Percentiles rank a stretch among this genome's conserved stretches.
Evolutionary conservation across 352 stramenopile genomes (phyloP).

Genomic region (Globisporangium barbulae): DNA sequence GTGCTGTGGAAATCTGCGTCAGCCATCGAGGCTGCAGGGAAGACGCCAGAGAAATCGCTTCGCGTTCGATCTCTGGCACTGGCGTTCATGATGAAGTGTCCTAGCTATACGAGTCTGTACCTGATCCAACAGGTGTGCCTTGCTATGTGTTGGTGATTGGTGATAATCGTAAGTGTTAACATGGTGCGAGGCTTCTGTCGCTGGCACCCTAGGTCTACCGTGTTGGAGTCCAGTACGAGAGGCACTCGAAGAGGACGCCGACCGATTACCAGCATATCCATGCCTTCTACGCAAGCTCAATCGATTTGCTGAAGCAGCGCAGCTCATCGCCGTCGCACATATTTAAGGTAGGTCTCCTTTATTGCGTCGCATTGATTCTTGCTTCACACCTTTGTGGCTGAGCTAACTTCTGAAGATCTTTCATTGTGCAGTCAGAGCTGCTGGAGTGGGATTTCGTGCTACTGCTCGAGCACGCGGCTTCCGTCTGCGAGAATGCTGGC

Average conservation of each 20-base stretch:
- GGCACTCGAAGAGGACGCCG: conserved; percentile 26
- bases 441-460: conserved; percentile 54
- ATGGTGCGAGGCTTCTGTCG: not conserved
- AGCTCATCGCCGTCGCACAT: not conserved
- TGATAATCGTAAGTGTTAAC: conserved; percentile 1
- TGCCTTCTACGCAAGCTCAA: conserved; percentile 37
- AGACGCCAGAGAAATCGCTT: conserved; percentile 25
- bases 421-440: conserved; percentile 21
- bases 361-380: not conserved
- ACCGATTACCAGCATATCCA: conserved; percentile 26
- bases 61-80: conserved; percentile 44
- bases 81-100: conserved; percentile 63
- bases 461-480: conserved; percentile 62
- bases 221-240: conserved; percentile 61
- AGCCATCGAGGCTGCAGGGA: conserved; percentile 20
- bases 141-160: not conserved
- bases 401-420: not conserved
- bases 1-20: conserved; percentile 69
- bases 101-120: conserved; percentile 55
- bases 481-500: conserved; percentile 35
- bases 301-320: conserved; percentile 13
- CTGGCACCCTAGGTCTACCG: conserved; percentile 41
- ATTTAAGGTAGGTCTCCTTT: conserved; percentile 9
- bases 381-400: not conserved
- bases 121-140: conserved; percentile 55